Evolutionary conservation across 208 protist genomes (phyloP), one percentile per base, ranked within the genome.

Genomic region (Leishmania major): DNA sequence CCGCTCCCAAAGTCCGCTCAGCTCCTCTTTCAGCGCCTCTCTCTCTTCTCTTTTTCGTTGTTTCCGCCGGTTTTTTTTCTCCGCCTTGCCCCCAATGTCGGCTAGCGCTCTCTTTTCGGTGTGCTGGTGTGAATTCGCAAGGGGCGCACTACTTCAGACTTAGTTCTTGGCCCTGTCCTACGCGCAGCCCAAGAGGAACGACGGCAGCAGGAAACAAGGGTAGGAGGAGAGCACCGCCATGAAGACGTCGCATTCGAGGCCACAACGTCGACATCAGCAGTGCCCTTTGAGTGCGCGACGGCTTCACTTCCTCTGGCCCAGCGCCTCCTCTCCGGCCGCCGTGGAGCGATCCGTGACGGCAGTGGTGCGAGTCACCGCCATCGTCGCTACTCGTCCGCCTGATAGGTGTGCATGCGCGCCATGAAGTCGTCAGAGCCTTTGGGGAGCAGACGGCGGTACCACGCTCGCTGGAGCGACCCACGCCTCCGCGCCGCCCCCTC

Each of bases 391-490:
- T 85, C 82, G 25, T 81, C 72, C 28, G 47, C 6, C 10, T 74
- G 10, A 37, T 62, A 40, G 11, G 37, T 51, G n/a, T 74, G 77
- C 13, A 85, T 53, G 10, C 70, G 76, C 45, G 31, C 51, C 77
- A 81, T 81, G 31, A 78, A 67, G 11, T 85, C 82, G 1, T n/a
- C 51, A 71, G 69, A 60, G 2, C 35, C 31, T 5, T 51, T 72
- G 7, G 78, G 8, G 53, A 86, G 72, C 10, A 86, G 31, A 10
- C 82, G 82, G 15, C 73, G 78, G 37, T 86, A 86, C 82, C 82
- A 86, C n/a, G 71, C 82, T 0, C 73, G 43, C 31, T 76, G 75
- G 22, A 67, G 75, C 10, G 72, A 72, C 47, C 62, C 73, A 1
- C 76, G 66, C 60, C 53, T 60, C 57, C 71, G 51, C 22, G 62